A percentile compares a stretch with the other conserved stretches of the same genome.
phyloP scores from a whole-genome alignment of 2,329 filamentous ascomycete genomes.

The Juglanconis sp. region DNA sequence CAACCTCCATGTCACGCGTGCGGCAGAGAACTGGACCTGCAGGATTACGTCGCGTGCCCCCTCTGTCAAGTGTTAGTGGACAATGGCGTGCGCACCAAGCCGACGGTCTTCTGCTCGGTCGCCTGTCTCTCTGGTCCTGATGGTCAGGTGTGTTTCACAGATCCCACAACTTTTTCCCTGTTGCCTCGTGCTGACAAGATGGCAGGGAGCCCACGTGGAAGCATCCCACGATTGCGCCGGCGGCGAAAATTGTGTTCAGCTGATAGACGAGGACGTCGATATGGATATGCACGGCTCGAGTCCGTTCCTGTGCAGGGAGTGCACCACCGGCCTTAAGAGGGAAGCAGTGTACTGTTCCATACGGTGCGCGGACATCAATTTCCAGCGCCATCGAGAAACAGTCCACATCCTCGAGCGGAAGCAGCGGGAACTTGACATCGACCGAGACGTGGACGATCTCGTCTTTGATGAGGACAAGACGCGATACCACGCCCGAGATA shows the following conservation, averaged over 20 bases:
- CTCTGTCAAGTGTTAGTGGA: slow-evolving; percentile 26
- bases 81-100: slow-evolving; percentile 18
- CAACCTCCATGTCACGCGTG: slow-evolving; percentile 27
- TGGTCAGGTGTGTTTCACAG: neutral
- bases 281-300: slow-evolving; percentile 19
- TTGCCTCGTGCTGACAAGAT: neutral
- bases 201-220: slow-evolving; percentile 23
- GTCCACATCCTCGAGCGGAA: slow-evolving; percentile 28
- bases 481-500: slow-evolving; percentile 22
- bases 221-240: slow-evolving; percentile 25
- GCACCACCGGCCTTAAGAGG: slow-evolving; percentile 26
- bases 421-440: slow-evolving; percentile 2
- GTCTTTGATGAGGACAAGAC: slow-evolving; percentile 15
- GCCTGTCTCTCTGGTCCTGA: slow-evolving; percentile 17
- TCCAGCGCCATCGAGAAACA: slow-evolving; percentile 30
- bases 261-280: slow-evolving; percentile 21
- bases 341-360: slow-evolving; percentile 29
- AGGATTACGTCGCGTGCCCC: slow-evolving; percentile 24
- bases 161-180: neutral
- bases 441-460: slow-evolving; percentile 19
- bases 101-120: slow-evolving; percentile 27
- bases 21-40: slow-evolving; percentile 18
- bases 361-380: slow-evolving; percentile 29
- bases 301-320: slow-evolving; percentile 31
- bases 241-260: slow-evolving; percentile 23